phyloP scores from a whole-genome alignment of 148 eudicot genomes.

The Amaranthus cruentus region DNA sequence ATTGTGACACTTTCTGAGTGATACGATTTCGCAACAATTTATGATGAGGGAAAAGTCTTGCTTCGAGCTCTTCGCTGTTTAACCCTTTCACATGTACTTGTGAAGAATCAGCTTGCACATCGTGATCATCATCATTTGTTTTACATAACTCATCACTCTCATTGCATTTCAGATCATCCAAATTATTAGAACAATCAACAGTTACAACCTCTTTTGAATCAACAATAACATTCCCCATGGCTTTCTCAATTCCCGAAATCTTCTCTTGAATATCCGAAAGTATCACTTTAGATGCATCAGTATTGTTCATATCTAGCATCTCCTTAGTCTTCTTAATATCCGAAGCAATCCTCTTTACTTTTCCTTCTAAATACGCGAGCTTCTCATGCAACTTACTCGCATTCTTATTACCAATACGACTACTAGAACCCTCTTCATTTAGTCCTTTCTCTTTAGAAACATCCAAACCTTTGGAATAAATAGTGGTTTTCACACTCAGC shows the following conservation, averaged over 20 bases:
- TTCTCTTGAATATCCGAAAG: conserved; percentile 77
- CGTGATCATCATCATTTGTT: conserved; percentile 13
- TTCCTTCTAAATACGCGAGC: conserved; percentile 86
- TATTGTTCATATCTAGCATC: conserved; percentile 75
- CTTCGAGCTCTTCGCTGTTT: conserved; percentile 66
- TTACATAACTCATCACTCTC: conserved; percentile 14
- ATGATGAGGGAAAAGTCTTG: conserved; percentile 79
- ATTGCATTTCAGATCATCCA: conserved; percentile 5
- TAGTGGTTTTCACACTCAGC: conserved; percentile 15
- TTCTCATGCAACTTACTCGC: conserved; percentile 78
- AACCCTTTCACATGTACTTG: conserved; percentile 46
- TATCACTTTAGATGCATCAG: conserved; percentile 68
- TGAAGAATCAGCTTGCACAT: conserved; percentile 20
- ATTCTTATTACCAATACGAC: conserved; percentile 35
- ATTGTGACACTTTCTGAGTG: conserved; percentile 24
- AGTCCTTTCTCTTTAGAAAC: conserved; percentile 31
- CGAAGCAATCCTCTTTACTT: conserved; percentile 81
- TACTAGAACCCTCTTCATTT: conserved; percentile 28
- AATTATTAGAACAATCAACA: conserved; percentile 21
- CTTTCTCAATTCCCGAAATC: conserved; percentile 90
- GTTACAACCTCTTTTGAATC: conserved; percentile 31
- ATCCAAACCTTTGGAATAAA: conserved; percentile 17
- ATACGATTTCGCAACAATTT: conserved; percentile 50
- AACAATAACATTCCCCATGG: conserved; percentile 51
- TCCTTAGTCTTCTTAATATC: conserved; percentile 93